phyloP scores from a whole-genome alignment of 2,329 filamentous ascomycete species.

The Chaetoscypha palmicola region DNA sequence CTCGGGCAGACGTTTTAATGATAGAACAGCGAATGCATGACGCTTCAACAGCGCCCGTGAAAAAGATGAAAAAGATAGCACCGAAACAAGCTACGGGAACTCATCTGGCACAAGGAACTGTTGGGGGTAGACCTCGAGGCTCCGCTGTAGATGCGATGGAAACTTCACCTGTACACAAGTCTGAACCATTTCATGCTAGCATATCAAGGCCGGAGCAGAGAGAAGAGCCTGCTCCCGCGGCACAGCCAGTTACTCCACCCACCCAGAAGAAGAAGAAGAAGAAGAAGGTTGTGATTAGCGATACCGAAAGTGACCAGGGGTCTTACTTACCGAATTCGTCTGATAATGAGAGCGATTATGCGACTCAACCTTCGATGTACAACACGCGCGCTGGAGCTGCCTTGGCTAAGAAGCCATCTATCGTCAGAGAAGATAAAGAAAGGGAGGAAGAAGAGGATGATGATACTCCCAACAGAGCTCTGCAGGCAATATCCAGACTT shows the following conservation, averaged over 20 bases:
- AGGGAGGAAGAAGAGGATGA: slow-evolving; percentile 34
- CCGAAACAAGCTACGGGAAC: slow-evolving; percentile 33
- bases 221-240: slow-evolving; percentile 2
- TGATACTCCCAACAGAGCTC: slow-evolving; percentile 16
- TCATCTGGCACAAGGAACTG: slow-evolving; percentile 42
- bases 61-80: slow-evolving; percentile 32
- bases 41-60: slow-evolving; percentile 35
- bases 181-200: slow-evolving; percentile 2
- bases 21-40: slow-evolving; percentile 38
- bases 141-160: slow-evolving; percentile 37
- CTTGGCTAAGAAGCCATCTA: slow-evolving; percentile 37
- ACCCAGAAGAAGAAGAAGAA: slow-evolving; percentile 22
- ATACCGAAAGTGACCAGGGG: slow-evolving; percentile 25
- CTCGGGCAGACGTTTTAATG: slow-evolving; percentile 38
- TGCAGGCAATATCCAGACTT: slow-evolving; percentile 8
- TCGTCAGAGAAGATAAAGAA: slow-evolving; percentile 41
- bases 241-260: slow-evolving; percentile 7
- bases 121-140: slow-evolving; percentile 44
- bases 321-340: slow-evolving; percentile 26
- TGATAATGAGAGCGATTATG: slow-evolving; percentile 27
- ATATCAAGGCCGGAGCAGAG: slow-evolving; percentile 2
- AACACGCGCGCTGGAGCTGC: slow-evolving; percentile 19
- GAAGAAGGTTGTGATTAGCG: slow-evolving; percentile 17
- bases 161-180: slow-evolving; percentile 12
- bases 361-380: slow-evolving; percentile 9